Base-by-base conservation (phyloP, 768 basidiomycete genomes). In the Psilocybe cubensis region DNA sequence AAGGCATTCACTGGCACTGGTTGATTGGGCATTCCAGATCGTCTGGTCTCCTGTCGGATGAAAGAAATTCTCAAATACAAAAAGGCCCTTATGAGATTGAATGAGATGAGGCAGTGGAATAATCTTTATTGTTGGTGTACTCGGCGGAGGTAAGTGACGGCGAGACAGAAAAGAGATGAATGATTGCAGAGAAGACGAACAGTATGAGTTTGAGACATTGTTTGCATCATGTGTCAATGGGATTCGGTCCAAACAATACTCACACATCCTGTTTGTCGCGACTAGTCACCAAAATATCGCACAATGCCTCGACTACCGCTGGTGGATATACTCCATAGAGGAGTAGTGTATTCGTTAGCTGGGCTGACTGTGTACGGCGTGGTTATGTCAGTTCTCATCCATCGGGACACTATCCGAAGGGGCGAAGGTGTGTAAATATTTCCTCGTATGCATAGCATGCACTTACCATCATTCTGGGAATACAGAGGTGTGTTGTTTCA, bases 301-400 rank as follows among this genome's bases (percentile, higher is more conserved):
- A 28, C 54, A 35, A 69, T 68, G 69, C 51, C 66, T 48, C 65
- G 66, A 49, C 60, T 70, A 29, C 44, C 59, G 24, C 35, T 63
- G 24, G 44, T 52, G 27, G 63, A 64, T 50, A 65, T 65, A 18
- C 20, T 61, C 17, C 86, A 88, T 51, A 73, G 85, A 64, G 78
- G 79, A 3, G 68, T 85, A n/a, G 79, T 85, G 17, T 79, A 79
- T 59, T 77, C 82, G 17, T 75, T 85, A 7, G 77, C 80, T 3
- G 83, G 79, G 0, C 64, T 86, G 8, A 77, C 80, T 27, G 76
- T 77, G 2, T 84, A 79, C 70, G 83, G 82, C 4, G 68, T 84
- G n/a, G 78, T 72, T 23, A 77, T 82, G 66, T 82, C 83, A 20
- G 75, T 81, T 33, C 65, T 75, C 23, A 76, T 84, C 3, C 86